A percentile compares a stretch with the other conserved stretches of the same genome.
phyloP scores from a whole-genome alignment of 2,329 filamentous ascomycete species.

The Xylaria sp. region DNA sequence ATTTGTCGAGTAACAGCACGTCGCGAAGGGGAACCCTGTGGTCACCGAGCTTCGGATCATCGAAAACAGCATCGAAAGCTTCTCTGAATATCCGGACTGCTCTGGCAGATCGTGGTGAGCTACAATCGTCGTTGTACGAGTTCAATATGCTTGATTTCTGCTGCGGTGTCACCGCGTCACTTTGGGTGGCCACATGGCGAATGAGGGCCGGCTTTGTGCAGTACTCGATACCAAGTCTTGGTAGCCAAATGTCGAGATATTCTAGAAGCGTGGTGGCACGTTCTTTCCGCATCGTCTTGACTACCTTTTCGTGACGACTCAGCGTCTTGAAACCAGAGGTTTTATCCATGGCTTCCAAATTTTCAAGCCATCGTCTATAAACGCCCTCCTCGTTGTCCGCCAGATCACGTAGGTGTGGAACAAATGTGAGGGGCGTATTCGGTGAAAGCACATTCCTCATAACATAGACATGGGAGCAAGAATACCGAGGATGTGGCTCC shows the following conservation, averaged over 20 bases:
- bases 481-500: constrained; percentile 61
- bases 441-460: constrained; percentile 64
- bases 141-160: constrained; percentile 59
- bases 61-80: constrained; percentile 63
- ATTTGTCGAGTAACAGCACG: constrained; percentile 59
- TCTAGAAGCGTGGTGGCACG: constrained; percentile 57
- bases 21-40: constrained; percentile 56
- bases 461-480: constrained; percentile 65
- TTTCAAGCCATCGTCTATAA: constrained; percentile 62
- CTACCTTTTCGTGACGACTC: constrained; percentile 57
- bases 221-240: constrained; percentile 54
- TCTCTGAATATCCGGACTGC: constrained; percentile 58
- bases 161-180: constrained; percentile 57
- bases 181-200: constrained; percentile 56
- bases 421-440: constrained; percentile 65
- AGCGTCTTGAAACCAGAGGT: constrained; percentile 63
- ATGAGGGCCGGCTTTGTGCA: constrained; percentile 60
- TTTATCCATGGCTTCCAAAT: constrained; percentile 62
- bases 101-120: constrained; percentile 49
- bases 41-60: constrained; percentile 42
- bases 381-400: constrained; percentile 61
- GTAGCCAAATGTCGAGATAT: constrained; percentile 61
- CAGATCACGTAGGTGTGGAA: constrained; percentile 63
- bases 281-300: constrained; percentile 57
- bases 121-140: constrained; percentile 51